Conservation (phyloP, 2,329 filamentous ascomycete genomes). For the Rutstroemia sp. region DNA sequence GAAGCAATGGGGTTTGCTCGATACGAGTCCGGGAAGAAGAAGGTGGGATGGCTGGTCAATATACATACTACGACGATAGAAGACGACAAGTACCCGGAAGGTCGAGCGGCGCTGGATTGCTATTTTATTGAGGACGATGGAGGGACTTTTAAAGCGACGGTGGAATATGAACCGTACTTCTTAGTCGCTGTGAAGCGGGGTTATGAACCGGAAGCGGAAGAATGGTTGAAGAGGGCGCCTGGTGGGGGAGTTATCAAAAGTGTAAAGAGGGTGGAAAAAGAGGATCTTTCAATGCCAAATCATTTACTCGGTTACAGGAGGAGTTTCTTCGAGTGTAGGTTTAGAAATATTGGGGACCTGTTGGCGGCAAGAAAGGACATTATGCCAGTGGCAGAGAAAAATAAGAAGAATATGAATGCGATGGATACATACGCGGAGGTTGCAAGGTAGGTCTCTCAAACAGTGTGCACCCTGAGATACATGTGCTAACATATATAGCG, state of each 20-base stretch:
- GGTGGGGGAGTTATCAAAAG: conserved; percentile 76
- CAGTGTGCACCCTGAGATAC: not conserved
- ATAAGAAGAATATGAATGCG: conserved; percentile 90
- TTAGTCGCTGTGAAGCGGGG: conserved; percentile 83
- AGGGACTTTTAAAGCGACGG: conserved; percentile 85
- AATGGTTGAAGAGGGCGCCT: conserved; percentile 77
- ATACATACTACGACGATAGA: conserved; percentile 84
- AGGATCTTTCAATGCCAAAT: conserved; percentile 92
- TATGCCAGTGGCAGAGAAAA: conserved; percentile 88
- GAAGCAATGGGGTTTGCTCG: conserved; percentile 90
- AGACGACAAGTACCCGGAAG: conserved; percentile 75
- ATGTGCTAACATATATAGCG: conserved; percentile 39
- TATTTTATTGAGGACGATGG: conserved; percentile 90
- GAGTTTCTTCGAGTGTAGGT: conserved; percentile 79
- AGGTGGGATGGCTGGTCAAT: conserved; percentile 89
- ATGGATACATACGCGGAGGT: conserved; percentile 99
- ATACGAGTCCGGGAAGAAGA: conserved; percentile 78
- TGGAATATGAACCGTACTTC: conserved; percentile 97
- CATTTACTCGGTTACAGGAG: conserved; percentile 86
- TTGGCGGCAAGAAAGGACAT: conserved; percentile 78
- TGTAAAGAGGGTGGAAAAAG: conserved; percentile 74
- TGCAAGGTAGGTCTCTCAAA: conserved; percentile 55
- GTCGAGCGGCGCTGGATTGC: conserved; percentile 86
- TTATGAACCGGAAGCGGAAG: conserved; percentile 87
- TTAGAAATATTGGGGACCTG: conserved; percentile 81